Evolutionary conservation across 1,139 yeast genomes (phyloP).

Genomic region (Yamadazyma trypodendri): DNA sequence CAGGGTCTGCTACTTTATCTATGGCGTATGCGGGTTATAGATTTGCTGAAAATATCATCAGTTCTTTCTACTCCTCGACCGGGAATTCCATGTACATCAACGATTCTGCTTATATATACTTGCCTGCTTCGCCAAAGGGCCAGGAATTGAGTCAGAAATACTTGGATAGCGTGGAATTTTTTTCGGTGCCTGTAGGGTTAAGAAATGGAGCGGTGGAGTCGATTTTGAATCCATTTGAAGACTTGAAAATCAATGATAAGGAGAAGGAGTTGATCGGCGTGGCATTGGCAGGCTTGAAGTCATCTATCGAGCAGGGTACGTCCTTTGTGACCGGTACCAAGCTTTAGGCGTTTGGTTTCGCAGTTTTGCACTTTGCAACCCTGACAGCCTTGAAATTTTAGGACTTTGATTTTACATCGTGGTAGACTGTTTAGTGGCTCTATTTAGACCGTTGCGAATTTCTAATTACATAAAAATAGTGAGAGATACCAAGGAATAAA

Average conservation of each 20-base stretch:
- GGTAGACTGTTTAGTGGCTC: no score
- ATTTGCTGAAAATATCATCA: slow-evolving; percentile 54
- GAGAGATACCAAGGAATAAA: no score
- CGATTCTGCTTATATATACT: slow-evolving; percentile 61
- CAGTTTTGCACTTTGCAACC: no score
- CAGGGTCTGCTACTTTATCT: slow-evolving; percentile 74
- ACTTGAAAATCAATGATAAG: slow-evolving; percentile 31
- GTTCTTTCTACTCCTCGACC: slow-evolving; percentile 36
- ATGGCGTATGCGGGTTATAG: slow-evolving; percentile 79
- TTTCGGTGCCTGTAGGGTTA: slow-evolving; percentile 61
- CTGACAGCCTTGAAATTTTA: no score
- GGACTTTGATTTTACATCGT: no score
- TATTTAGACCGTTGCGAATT: no score
- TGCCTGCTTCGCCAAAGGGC: slow-evolving; percentile 57
- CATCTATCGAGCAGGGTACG: slow-evolving; percentile 61
- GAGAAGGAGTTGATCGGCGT: slow-evolving; percentile 49
- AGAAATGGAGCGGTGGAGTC: slow-evolving; percentile 49
- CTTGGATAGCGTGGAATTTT: slow-evolving; percentile 48
- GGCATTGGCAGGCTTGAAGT: slow-evolving; percentile 54
- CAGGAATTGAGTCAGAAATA: slow-evolving; percentile 37
- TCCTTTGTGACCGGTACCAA: slow-evolving; percentile 53
- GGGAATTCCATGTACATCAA: slow-evolving; percentile 29
- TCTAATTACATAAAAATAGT: no score
- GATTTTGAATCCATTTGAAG: slow-evolving; percentile 44
- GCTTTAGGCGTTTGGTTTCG: no score